These are phyloP conservation scores for Calocybe cyanea DNA, from an alignment of 768 basidiomycete genomes.

Conservation along the genomic window DNA sequence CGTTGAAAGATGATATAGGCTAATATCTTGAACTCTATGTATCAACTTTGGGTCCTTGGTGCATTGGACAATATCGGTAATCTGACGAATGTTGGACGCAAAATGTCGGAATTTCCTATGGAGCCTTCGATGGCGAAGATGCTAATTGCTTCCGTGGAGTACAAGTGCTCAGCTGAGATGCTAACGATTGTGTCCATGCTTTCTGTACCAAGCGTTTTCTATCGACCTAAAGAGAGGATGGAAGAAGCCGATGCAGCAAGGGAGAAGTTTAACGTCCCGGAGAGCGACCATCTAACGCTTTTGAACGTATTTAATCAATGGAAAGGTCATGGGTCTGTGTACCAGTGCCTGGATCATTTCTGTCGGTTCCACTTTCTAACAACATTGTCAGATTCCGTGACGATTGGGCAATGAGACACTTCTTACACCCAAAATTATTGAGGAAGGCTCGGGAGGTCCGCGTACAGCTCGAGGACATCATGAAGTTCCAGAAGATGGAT, in stretches of 20 bases:
- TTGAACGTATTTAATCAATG: constrained; percentile 97
- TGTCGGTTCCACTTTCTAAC: constrained; percentile 1
- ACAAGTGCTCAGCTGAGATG: constrained; percentile 93
- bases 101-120: constrained; percentile 99
- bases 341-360: neutral
- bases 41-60: constrained; percentile 98
- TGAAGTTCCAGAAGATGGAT: constrained; percentile 99
- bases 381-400: constrained; percentile 70
- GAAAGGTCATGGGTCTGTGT: constrained; percentile 86
- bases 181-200: constrained; percentile 99
- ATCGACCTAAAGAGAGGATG: constrained; percentile 94
- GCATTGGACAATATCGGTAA: constrained; percentile 98
- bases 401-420: constrained; percentile 93
- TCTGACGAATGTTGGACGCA: constrained; percentile 84
- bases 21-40: constrained; percentile 99
- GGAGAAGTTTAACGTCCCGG: constrained; percentile 98
- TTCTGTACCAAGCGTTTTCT: constrained; percentile 96
- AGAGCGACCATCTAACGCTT: constrained; percentile 94
- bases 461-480: constrained; percentile 94
- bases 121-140: constrained; percentile 99
- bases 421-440: constrained; percentile 93
- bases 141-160: constrained; percentile 93
- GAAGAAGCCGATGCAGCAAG: constrained; percentile 97
- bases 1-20: constrained; percentile 43
- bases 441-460: constrained; percentile 95